Base-by-base conservation (phyloP, 805 yeast species). In the Lachancea nothofagi region DNA sequence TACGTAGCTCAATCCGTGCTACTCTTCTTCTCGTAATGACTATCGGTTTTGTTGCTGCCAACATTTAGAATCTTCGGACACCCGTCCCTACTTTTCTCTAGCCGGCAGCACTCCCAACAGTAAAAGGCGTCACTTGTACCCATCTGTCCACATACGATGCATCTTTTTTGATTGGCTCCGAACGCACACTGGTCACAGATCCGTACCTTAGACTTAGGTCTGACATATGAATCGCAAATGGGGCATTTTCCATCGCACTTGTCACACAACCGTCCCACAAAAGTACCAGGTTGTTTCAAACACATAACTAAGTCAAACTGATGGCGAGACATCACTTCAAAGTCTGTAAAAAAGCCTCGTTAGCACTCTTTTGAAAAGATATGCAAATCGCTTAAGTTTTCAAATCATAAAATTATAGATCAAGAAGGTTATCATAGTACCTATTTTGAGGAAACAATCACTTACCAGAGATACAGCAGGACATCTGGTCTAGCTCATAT, bases 191-290 rank as follows among this genome's bases (percentile, higher is more conserved):
- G 90, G 43, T 83, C 89, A 59, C 97, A 89, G 15, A 87, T 72
- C 42, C 83, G 69, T 1, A 78, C 96, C 42, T 68, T 61, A 13
- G 74, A 69, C 6, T 75, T 72, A 0, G 93, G 87, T 45, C 80
- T 76, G 5, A 86, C 95, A 49, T 72, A 75, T 1, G 95, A 83
- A 55, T 88, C 97, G 60, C 97, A 89, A 2, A 78, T 69, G 2
- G 96, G 96, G 54, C 97, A 89, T 48, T 78, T 72, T 1, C 96
- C 97, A 56, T 89, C 96, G 59, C 97, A 89, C 57, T 74, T 83
- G 23, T 76, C 78, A 53, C 97, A 89, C 3, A 89, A 67, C 36
- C 70, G 65, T 1, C 95, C 97, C 3, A 75, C 58, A 13, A 66
- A 62, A 0, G 78, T 72, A 0, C 97, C 97, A 1, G 96, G 87